Conservation (phyloP, 2,329 filamentous ascomycete species). For the Cladorrhinum sp. region DNA sequence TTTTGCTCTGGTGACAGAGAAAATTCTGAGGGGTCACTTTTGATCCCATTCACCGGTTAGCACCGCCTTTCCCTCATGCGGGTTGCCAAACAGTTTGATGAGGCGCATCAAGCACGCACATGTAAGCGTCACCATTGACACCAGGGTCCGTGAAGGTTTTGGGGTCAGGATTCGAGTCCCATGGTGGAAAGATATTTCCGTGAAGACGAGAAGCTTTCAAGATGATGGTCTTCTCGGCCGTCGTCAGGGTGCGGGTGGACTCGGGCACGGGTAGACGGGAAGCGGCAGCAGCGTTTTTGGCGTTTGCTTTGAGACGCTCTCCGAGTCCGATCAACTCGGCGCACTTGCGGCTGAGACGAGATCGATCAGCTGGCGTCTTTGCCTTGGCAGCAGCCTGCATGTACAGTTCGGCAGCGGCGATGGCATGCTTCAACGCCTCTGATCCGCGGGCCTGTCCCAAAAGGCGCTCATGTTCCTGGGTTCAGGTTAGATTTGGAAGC, state of each 20-base stretch:
- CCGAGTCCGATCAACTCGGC: constrained; percentile 67
- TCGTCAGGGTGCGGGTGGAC: constrained; percentile 57
- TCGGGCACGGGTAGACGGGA: constrained; percentile 24
- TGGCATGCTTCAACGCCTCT: constrained; percentile 71
- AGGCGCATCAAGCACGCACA: constrained; percentile 47
- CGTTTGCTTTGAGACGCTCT: constrained; percentile 66
- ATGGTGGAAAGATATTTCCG: constrained; percentile 79
- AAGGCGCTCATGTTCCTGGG: constrained; percentile 52
- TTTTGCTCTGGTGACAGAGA: constrained; percentile 72
- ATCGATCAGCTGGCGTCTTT: constrained; percentile 59
- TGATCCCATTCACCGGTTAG: constrained; percentile 23
- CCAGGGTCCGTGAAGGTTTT: constrained; percentile 58
- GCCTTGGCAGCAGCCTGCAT: constrained; percentile 70
- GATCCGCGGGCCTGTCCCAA: constrained; percentile 50
- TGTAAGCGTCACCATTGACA: constrained; percentile 53
- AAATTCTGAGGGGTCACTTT: constrained; percentile 67
- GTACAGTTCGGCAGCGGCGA: constrained; percentile 75
- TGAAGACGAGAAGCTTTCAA: constrained; percentile 76
- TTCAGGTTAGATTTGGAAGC: constrained; percentile 10
- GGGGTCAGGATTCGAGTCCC: constrained; percentile 62
- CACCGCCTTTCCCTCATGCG: constrained; percentile 6
- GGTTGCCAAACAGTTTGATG: constrained; percentile 6
- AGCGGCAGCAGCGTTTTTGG: constrained; percentile 15
- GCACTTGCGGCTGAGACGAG: constrained; percentile 65
- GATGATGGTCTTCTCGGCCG: constrained; percentile 72